Evolutionary conservation across 2,329 filamentous ascomycete species (phyloP), one percentile per base, ranked within the genome.

Genomic region (Cladosporium sp.): DNA sequence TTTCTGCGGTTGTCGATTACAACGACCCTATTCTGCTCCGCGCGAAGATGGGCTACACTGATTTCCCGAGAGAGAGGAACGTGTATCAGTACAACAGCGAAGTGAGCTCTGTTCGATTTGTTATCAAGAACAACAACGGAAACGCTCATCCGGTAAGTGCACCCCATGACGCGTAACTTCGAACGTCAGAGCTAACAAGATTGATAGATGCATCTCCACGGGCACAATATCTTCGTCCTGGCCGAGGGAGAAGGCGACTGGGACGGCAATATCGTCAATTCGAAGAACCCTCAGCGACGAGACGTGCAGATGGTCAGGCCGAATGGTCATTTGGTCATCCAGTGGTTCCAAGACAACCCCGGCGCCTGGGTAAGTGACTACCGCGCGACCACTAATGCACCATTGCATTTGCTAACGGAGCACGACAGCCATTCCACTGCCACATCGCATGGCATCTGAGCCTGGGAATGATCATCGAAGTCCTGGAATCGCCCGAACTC

Each of bases 11-110:
- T 1, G 76, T 68, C 11, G 72, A 84, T 63, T 84, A 79, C 66
- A 84, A 84, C 63, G 67, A 73, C 19, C 82, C 82, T 0, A 73
- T 79, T 1, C 68, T 85, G 9, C 67, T 82, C n/a, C 71, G 77
- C 15, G 73, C 72, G 15, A 73, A 74, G 45, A 58, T 73, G 22
- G 51, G 58, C 18, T 65, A 61, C 11, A 50, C 47, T 11, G 37
- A 43, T 3, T 70, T 62, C 54, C 54, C 55, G 2, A 34, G 17
- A 12, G 47, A 47, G 2, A 55, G 82, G 55, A 68, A 74, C n/a
- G 70, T 73, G 1, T 83, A 79, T 58, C 71, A 74, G 1, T 59
- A 48, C 44, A 22, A 48, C 44, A 48, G 37, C 36, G 41, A 27
- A 13, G 44, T 48, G 2, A 12, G 30, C 0, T 48, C 44, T 13